Percentiles rank a stretch among this genome's conserved stretches.
Evolutionary conservation across 2,329 filamentous ascomycete genomes (phyloP).

Genomic region (Colletotrichum lindemuthianum): DNA sequence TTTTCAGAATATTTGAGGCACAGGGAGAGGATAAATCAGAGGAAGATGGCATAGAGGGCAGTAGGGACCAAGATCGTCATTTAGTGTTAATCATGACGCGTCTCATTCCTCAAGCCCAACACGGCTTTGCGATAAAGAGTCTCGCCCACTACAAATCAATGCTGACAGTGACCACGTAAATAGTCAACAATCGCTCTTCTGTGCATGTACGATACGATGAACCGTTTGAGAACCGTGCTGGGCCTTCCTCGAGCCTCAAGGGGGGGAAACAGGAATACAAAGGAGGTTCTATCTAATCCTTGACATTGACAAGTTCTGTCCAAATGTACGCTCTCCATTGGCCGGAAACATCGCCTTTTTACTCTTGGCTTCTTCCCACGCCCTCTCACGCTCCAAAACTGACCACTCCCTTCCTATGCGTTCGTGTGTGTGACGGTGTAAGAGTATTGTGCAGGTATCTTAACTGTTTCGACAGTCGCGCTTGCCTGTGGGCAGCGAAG

Average conservation of each 20-base stretch:
- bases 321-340: not conserved
- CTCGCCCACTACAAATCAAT: not conserved
- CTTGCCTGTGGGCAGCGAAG: not conserved
- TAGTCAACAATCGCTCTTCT: not conserved
- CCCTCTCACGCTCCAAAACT: not conserved
- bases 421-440: not conserved
- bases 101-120: constrained; percentile 16
- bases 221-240: not conserved
- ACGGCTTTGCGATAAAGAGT: not conserved
- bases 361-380: not conserved
- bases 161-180: too few species aligned
- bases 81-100: constrained; percentile 1
- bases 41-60: not conserved
- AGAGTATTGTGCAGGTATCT: not conserved
- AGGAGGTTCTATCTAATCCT: constrained; percentile 14
- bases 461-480: not conserved
- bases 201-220: too few species aligned
- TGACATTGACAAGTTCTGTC: constrained; percentile 1
- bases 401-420: not conserved
- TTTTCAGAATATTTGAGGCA: too few species aligned
- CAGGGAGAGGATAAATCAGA: too few species aligned
- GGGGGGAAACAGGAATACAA: not conserved
- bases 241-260: not conserved
- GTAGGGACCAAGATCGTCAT: not conserved
- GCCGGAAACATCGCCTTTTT: not conserved